Evolutionary conservation across 1,139 yeast species (phyloP).

Genomic region (Blastobotrys indianensis): DNA sequence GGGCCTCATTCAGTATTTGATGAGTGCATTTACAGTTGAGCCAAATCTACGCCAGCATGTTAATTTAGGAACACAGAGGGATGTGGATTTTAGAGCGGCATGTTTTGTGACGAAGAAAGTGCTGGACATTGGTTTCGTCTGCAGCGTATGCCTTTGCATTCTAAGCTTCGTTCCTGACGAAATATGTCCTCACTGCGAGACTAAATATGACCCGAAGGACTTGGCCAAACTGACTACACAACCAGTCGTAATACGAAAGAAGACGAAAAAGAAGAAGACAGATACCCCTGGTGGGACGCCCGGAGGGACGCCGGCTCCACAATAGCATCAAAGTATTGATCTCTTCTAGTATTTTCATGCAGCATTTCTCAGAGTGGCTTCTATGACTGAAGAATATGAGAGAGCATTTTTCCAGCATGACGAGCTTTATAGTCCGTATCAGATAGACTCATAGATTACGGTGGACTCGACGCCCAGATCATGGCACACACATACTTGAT

Average conservation of each 20-base stretch:
- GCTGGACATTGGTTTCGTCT: conserved; percentile 89
- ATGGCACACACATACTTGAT: no score
- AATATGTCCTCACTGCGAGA: conserved; percentile 63
- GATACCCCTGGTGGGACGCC: conserved; percentile 8
- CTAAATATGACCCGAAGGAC: conserved; percentile 55
- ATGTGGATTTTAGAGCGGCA: conserved; percentile 90
- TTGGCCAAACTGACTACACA: conserved; percentile 48
- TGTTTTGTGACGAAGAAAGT: conserved; percentile 86
- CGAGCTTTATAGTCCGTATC: no score
- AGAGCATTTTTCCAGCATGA: no score
- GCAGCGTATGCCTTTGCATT: conserved; percentile 88
- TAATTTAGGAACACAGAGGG: conserved; percentile 75
- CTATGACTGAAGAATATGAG: no score
- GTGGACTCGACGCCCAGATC: no score
- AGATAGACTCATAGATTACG: no score
- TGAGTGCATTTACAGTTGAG: conserved; percentile 67
- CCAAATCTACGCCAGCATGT: conserved; percentile 71
- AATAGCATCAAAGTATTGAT: no score
- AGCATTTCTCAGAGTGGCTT: no score
- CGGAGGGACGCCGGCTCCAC: no score
- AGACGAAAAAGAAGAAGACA: conserved; percentile 36
- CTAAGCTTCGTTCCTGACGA: conserved; percentile 43
- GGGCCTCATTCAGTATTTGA: conserved; percentile 70
- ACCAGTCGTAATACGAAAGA: conserved; percentile 46
- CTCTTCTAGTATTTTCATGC: no score